phyloP scores from a whole-genome alignment of 2,329 filamentous ascomycete species.

The Atkinsonella hypoxylon region DNA sequence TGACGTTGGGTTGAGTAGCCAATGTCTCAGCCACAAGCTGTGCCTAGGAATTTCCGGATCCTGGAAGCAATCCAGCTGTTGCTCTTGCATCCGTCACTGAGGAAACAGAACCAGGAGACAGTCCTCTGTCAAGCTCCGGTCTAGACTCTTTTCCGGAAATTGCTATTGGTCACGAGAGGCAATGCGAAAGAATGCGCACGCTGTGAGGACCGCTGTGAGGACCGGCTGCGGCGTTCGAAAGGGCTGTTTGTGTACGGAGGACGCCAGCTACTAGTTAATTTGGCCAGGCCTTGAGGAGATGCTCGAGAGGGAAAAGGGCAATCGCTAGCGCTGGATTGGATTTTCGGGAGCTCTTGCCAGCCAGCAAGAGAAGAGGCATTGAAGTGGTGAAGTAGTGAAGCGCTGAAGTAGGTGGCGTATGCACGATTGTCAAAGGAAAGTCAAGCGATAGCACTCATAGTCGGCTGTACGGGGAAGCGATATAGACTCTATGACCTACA shows the following conservation, averaged over 20 bases:
- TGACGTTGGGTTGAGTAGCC: conserved; percentile 1
- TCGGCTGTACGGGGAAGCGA: background rate
- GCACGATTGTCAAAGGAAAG: background rate
- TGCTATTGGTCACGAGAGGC: background rate
- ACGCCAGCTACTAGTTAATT: background rate
- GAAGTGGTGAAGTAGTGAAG: background rate
- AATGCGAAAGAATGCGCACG: background rate
- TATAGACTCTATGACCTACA: background rate
- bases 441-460: background rate
- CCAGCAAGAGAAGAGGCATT: background rate
- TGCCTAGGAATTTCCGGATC: conserved; percentile 9
- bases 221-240: background rate
- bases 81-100: conserved; percentile 12
- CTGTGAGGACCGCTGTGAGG: too few relatives aligned
- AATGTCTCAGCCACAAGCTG: conserved; percentile 14
- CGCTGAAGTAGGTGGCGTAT: background rate
- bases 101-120: conserved; percentile 9
- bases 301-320: background rate
- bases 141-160: background rate
- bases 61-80: background rate
- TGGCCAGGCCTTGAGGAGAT: background rate
- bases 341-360: background rate
- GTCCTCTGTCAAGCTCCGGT: background rate
- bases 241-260: background rate
- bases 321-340: background rate